Conservation (phyloP, 495 filamentous ascomycete species). For the Hyaloscypha bicolor region DNA sequence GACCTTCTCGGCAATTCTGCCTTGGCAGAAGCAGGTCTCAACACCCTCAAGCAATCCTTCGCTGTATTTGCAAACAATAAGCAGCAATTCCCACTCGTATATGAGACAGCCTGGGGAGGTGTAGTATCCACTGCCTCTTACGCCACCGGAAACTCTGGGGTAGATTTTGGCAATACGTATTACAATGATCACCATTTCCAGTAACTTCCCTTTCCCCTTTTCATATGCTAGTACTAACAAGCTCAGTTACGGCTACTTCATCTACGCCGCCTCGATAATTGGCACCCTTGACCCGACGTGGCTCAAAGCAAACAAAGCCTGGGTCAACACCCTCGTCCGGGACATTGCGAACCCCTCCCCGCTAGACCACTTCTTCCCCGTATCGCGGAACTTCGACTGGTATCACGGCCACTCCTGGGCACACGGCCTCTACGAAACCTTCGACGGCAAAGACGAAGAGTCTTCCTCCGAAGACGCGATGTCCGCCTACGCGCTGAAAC, state of each 20-base stretch:
- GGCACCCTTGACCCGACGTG: slow-evolving; percentile 78
- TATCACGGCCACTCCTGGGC: slow-evolving; percentile 96
- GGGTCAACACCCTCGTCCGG: slow-evolving; percentile 77
- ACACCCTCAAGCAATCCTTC: slow-evolving; percentile 74
- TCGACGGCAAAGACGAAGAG: slow-evolving; percentile 92
- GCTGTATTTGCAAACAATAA: slow-evolving; percentile 73
- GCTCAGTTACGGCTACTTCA: slow-evolving; percentile 70
- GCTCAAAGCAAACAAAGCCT: slow-evolving; percentile 72
- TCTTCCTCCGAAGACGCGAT: slow-evolving; percentile 89
- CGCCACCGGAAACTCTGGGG: slow-evolving; percentile 65
- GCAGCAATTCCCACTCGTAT: slow-evolving; percentile 78
- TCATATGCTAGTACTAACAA: slow-evolving; percentile 36
- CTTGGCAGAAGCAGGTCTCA: slow-evolving; percentile 63
- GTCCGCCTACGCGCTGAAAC: slow-evolving; percentile 87
- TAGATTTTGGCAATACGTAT: slow-evolving; percentile 79
- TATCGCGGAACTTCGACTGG: slow-evolving; percentile 90
- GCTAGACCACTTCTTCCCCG: slow-evolving; percentile 77
- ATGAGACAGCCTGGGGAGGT: slow-evolving; percentile 84
- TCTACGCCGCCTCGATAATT: slow-evolving; percentile 85
- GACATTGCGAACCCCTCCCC: slow-evolving; percentile 77
- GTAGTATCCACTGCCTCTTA: slow-evolving; percentile 83
- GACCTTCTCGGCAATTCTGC: slow-evolving; percentile 63
- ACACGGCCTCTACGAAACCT: slow-evolving; percentile 88
- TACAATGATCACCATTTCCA: slow-evolving; percentile 99
- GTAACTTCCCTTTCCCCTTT: background rate